Evolutionary conservation across 148 eudicot species (phyloP), one percentile per base, ranked within the genome.

Genomic region (Nepenthes gracilis): DNA sequence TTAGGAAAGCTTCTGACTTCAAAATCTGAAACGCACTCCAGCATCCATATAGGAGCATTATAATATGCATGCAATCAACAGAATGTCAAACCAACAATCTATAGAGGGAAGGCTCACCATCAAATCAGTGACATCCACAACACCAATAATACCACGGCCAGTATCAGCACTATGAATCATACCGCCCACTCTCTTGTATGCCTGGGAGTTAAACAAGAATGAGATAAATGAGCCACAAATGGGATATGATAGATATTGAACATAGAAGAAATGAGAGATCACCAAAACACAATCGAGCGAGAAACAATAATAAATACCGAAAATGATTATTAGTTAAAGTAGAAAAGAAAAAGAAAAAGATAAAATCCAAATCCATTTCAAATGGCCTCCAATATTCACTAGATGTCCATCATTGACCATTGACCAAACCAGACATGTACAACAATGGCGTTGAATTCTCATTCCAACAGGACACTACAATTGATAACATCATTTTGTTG

Each of bases 141-240:
- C 95, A 49, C 95, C 95, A 66, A 84, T 71, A 38, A 87, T 79
- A 34, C 95, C 95, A 55, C 85, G 85, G 47, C 87, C 89, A 67
- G 68, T 74, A 73, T 87, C 95, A 61, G 85, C 83, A 71, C 82
- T 81, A 54, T 87, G 87, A 59, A 87, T 58, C 95, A 87, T 87
- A 58, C 83, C 72, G 9, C 95, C 95, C 64, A 87, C 95, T 64
- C 95, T 74, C 80, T 87, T 87, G 75, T 84, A 87, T 55, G 90
- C 90, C 95, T 87, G 53, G 13, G 6, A n/a, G 57, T 10, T 45
- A 59, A n/a, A 52, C 53, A 65, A 63, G 13, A 55, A 37, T 36
- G 52, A 43, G 35, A 36, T 32, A 6, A 65, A 47, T 15, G 12
- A 55, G 48, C 58, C 7, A 55, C 8, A 56, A 14, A 11, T 34